Base-by-base conservation (phyloP, 2,329 filamentous ascomycete genomes). In the Colletotrichum liaoningense region DNA sequence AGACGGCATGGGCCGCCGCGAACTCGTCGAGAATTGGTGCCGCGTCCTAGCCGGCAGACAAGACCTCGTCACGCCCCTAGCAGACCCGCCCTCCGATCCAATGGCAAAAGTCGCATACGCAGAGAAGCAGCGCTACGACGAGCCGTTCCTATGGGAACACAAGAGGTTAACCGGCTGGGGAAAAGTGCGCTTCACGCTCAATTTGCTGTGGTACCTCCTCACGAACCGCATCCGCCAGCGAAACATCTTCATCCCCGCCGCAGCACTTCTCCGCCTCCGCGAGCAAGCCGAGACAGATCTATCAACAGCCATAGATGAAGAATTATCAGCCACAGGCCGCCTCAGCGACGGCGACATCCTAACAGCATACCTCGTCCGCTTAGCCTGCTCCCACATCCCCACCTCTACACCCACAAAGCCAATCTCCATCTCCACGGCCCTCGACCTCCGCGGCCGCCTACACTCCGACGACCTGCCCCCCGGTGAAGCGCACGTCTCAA, bases 21-120 rank as follows among this genome's bases (percentile, higher is more conserved):
- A 74, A 57, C 72, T 77, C 57, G 56, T 74, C 57, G 30, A 77
- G 60, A 63, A 77, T 69, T 90, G 88, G 88, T 85, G 80, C 0
- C 77, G 82, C 1, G 82, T 87, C 0, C 76, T 90, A 1, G 80
- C 81, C 2, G 86, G 84, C 1, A 77, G 80, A 1, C 83, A 84
- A n/a, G 76, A 78, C 11, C 80, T 86, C 28, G 82, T 88, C 0
- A 78, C 78, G 7, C 80, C 81, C 4, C 72, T 86, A 1, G 74
- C 79, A 0, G 81, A 80, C 4, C 77, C 80, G 0, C 65, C 76
- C 0, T 69, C 75, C 26, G 75, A 72, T 63, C 76, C 76, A 3
- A 63, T 67, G 55, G 75, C 65, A 49, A 75, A 73, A 26, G 71
- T 76, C 42, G 76, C 74, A 4, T 67, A 62, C 16, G 74, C 76